Base-by-base conservation (phyloP, 2,329 filamentous ascomycete species). In the Aspergillaceae sp. region DNA sequence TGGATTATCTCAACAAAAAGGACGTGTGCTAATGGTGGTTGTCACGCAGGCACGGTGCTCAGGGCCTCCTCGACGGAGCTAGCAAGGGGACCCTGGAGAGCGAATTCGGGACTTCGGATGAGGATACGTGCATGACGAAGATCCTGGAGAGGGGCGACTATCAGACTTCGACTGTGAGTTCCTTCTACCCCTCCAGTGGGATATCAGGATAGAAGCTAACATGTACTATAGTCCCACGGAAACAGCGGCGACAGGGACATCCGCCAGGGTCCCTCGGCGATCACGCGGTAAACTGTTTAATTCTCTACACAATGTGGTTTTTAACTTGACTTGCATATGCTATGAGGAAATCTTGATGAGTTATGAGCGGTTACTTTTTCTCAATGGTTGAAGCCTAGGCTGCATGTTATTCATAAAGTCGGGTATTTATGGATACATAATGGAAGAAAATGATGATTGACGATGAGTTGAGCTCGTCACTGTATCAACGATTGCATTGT, bases 91-190 rank as follows among this genome's bases (percentile, higher is more conserved):
- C 75, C 41, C 76, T 98, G 4, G 83, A 92, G 61, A 84, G 82
- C 56, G 90, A 97, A 72, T 98, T 98, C 58, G 88, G 87, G 56
- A 91, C 87, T 9, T 71, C 76, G 56, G 75, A 82, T 45, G 83
- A 88, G 27, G 90, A 96, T 5, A 86, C 91, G 0, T 83, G 85
- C 48, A 84, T 97, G 61, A 80, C 80, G 70, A 74, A 81, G 70
- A 95, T 98, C 52, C 73, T 97, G 37, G 78, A 87, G 71, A 79
- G 80, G 64, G 91, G 91, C 26, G 74, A 74, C 10, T 65, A 84
- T 46, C 84, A 92, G 69, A 77, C 80, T 59, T 63, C 65, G 35
- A 67, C 74, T 65, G 80, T 82, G 69, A 52, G 74, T 66, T 40
- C 37, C 42, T 34, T 27, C 41, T 44, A n/a, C 32, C 35, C 37